phyloP scores from a whole-genome alignment of 768 basidiomycete species.

The Lactarius pseudohatsudake region DNA sequence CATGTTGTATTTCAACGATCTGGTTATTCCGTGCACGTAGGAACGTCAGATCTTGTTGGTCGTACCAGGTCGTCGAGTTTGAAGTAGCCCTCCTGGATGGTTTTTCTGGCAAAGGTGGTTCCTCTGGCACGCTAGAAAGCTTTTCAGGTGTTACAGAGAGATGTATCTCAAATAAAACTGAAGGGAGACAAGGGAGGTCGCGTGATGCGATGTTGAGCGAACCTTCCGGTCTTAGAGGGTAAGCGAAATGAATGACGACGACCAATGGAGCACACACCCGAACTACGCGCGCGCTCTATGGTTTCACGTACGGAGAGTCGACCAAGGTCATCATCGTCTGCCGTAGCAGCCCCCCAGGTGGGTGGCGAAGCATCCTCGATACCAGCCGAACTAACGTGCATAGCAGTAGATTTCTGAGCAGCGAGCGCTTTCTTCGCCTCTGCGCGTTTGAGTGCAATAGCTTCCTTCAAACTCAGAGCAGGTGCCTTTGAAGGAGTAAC shows the following conservation, averaged over 20 bases:
- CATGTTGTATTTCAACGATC: conserved; percentile 75
- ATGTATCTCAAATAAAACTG: conserved; percentile 77
- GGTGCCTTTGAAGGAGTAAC: conserved; percentile 36
- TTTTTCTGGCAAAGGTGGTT: conserved; percentile 47
- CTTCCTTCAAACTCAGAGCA: conserved; percentile 63
- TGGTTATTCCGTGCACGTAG: conserved; percentile 82
- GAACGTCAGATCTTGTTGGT: conserved; percentile 73
- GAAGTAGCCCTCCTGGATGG: conserved; percentile 41
- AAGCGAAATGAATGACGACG: conserved; percentile 39
- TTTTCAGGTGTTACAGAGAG: conserved; percentile 69
- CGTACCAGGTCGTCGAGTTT: conserved; percentile 63
- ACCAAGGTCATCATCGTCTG: conserved; percentile 54
- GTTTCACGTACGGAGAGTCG: conserved; percentile 68
- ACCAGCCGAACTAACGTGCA: conserved; percentile 36
- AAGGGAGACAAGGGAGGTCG: conserved; percentile 69
- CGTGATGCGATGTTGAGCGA: conserved; percentile 75
- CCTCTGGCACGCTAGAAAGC: conserved; percentile 62
- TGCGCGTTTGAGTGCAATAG: conserved; percentile 75
- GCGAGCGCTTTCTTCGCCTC: conserved; percentile 64
- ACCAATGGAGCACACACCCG: conserved; percentile 55
- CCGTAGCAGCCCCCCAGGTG: conserved; percentile 32
- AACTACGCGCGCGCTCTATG: conserved; percentile 73
- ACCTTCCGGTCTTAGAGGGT: conserved; percentile 56
- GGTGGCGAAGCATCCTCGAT: conserved; percentile 52
- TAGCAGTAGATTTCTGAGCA: conserved; percentile 31